These are phyloP conservation scores for Penicillium sp. DNA, from an alignment of 2,329 filamentous ascomycete species.

Conservation along the genomic window DNA sequence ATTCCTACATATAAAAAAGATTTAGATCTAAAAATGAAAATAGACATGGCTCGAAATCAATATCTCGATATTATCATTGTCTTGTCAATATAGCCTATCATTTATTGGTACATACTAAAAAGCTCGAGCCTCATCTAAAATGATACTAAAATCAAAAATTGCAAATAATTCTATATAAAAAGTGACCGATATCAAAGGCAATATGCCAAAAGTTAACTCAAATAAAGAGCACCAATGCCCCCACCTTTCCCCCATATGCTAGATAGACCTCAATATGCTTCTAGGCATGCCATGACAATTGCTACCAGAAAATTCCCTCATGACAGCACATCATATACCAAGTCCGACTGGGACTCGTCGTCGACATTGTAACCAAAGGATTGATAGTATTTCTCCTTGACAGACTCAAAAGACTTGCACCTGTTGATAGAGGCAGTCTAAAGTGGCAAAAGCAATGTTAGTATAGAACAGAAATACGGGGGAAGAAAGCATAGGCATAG, in stretches of 20 bases:
- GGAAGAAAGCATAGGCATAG: background rate
- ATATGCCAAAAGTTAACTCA: background rate
- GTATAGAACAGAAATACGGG: background rate
- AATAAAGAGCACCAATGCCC: background rate
- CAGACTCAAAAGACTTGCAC: conserved; percentile 25
- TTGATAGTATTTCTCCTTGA: conserved; percentile 22
- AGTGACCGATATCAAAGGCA: background rate
- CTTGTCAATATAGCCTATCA: no score
- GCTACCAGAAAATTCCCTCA: background rate
- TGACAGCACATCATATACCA: conserved; percentile 18
- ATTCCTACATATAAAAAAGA: no score
- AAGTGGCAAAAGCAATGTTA: background rate
- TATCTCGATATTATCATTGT: no score
- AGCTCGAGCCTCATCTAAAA: background rate
- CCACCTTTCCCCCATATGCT: background rate
- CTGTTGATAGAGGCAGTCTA: conserved; percentile 9
- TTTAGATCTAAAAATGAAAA: no score
- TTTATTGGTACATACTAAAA: background rate
- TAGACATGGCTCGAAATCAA: no score
- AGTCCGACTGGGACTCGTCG: conserved; percentile 9
- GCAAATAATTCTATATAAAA: background rate
- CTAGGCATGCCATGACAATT: background rate
- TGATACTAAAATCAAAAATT: background rate
- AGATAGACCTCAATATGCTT: background rate
- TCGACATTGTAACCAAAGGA: conserved; percentile 6